Base-by-base conservation (phyloP, 352 stramenopile genomes). In the Globisporangium yorkense region DNA sequence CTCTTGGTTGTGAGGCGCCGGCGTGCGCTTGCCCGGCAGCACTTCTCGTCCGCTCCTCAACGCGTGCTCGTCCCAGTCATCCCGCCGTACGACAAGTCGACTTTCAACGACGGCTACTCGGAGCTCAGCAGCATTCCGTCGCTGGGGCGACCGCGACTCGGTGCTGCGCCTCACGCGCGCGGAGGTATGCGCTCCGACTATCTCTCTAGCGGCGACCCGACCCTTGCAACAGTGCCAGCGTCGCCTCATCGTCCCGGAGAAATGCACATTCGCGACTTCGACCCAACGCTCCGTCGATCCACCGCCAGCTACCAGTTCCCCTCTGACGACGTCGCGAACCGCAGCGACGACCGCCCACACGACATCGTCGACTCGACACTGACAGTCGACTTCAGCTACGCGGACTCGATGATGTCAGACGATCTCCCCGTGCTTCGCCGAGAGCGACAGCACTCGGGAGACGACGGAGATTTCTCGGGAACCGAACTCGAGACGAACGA, bases 301-400 rank as follows among this genome's bases (percentile, higher is more conserved):
- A 67, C 63, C 44, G 47, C 61, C 8, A 75, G 70, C 56, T 78
- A 54, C 15, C 27, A 24, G 21, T 64, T 65, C 16, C 24, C 29
- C 1, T 2, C 59, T 3, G 31, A 48, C 0, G 29, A 29, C 35
- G 47, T 16, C 29, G 18, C 31, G 6, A 29, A 21, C 15, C 33
- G 35, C 10, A 49, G 51, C 59, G 18, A 39, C 16, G 16, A 21
- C 8, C 44, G 13, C 1, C 33, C 59, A 2, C 37, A 55, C 24
- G 63, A 68, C 35, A 72, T 79, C 37, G 70, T 63, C 41, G 47
- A 57, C n/a, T 68, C 65, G 21, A 58, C 61, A 2, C 69, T 74
- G 51, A 70, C 67, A 3, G 49, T 78, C n/a, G 70, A 75, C 50
- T 75, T 78, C 50, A 57, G 65, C 15, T 78, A 75, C 37, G 49